Evolutionary conservation across 2,329 filamentous ascomycete genomes (phyloP), one percentile per base, ranked within the genome.

Genomic region (Diaporthe sp.): DNA sequence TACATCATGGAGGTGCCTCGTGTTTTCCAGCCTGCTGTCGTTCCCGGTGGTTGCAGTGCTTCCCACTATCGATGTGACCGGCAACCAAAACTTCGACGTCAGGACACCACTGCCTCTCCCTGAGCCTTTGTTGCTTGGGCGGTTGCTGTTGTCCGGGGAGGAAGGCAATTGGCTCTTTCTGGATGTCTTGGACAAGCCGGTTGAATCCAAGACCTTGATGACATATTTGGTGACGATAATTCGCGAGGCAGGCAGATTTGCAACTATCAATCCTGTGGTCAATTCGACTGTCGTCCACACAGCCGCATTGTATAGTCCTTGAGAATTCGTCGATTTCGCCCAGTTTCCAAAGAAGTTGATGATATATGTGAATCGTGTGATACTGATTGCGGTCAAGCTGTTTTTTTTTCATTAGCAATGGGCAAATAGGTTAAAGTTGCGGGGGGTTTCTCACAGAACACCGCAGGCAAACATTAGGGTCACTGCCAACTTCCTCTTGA

Each of bases 381-480:
- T 78, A 65, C 78, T 81, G 59, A 83, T 79, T 22, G 83, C 39
- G 10, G 81, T 83, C 68, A 83, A 80, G 27, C 78, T 80, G 37
- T 19, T 13, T 15, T 19, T 13, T 15, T 13, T 1, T n/a, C 19
- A 30, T 63, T 35, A 66, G 39, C 25, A 50, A 30, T 15, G 27
- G 44, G 47, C 3, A 7, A 27, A 37, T 13, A 19, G 2, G 15
- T 13, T 19, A 53, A 9, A 30, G 7, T 27, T 8, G 27, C 9
- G 30, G 44, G 32, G 32, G 9, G 7, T 27, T 47, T 3, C 68
- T 71, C 25, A 73, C 72, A 73, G 47, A 25, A 65, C 22, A 50
- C 84, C 84, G n/a, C 86, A 76, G 27, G 81, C 83, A 55, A 86
- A 83, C 61, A 85, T 84, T 9, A 81, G 74, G 0, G 78, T 79